phyloP scores from a whole-genome alignment of 177 flowering plant genomes.

The Vitis hybrid region DNA sequence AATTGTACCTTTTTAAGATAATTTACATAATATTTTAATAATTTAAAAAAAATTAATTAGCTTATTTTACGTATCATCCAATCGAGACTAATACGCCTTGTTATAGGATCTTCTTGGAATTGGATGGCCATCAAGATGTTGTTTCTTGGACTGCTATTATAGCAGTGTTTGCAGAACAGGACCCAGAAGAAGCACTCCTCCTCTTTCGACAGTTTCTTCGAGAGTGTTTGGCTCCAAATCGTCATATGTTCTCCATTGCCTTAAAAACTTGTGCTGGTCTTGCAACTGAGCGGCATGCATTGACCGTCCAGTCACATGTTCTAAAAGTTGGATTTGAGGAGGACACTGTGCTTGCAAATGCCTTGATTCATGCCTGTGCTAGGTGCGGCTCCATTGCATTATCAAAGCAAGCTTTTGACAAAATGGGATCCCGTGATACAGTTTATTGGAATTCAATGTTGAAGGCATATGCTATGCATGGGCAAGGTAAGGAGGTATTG shows the following conservation, averaged over 20 bases:
- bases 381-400: constrained; percentile 59
- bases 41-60: too few relatives aligned
- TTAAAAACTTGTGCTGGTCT: constrained; percentile 78
- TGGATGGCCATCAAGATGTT: constrained; percentile 39
- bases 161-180: constrained; percentile 46
- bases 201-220: constrained; percentile 43
- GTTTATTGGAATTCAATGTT: constrained; percentile 84
- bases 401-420: constrained; percentile 50
- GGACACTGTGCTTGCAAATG: constrained; percentile 52
- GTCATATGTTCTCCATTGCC: constrained; percentile 55
- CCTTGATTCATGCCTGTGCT: constrained; percentile 73
- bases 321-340: constrained; percentile 42
- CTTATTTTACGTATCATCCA: too few relatives aligned
- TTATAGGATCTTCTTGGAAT: constrained; percentile 52
- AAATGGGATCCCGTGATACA: constrained; percentile 38
- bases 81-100: constrained; percentile 7
- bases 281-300: constrained; percentile 50
- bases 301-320: constrained; percentile 47
- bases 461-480: constrained; percentile 76
- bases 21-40: too few relatives aligned
- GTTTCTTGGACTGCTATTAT: constrained; percentile 79
- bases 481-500: constrained; percentile 54
- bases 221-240: constrained; percentile 51
- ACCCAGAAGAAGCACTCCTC: constrained; percentile 50
- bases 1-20: too few relatives aligned